phyloP scores from a whole-genome alignment of 2,329 filamentous ascomycete species.

The Colletotrichum tanaceti region DNA sequence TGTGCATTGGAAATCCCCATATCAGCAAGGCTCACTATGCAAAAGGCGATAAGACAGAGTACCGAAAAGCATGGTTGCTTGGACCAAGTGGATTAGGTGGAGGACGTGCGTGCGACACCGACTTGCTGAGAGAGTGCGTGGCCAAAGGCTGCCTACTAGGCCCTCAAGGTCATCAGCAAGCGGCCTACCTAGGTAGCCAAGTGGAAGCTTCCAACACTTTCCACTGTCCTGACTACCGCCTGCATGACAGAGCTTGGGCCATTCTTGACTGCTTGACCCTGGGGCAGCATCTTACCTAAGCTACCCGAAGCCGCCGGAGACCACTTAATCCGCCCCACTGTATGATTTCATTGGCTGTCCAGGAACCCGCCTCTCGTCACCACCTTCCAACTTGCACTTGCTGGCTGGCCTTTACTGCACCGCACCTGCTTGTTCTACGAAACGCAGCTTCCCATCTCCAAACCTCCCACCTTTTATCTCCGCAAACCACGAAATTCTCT shows the following conservation, averaged over 20 bases:
- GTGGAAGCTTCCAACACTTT: constrained; percentile 43
- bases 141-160: constrained; percentile 35
- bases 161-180: constrained; percentile 40
- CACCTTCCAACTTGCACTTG: constrained; percentile 6
- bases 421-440: constrained; percentile 29
- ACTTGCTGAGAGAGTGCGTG: constrained; percentile 32
- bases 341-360: constrained; percentile 43
- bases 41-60: constrained; percentile 29
- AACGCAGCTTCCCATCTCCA: constrained; percentile 32
- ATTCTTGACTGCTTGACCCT: constrained; percentile 3
- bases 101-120: constrained; percentile 29
- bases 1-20: constrained; percentile 23
- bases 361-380: constrained; percentile 36
- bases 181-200: constrained; percentile 27
- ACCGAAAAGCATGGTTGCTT: constrained; percentile 27
- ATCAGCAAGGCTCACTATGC: constrained; percentile 37
- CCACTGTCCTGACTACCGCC: constrained; percentile 34
- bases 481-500: constrained; percentile 31
- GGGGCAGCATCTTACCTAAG: constrained; percentile 38
- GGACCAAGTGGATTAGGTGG: constrained; percentile 1
- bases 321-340: constrained; percentile 41
- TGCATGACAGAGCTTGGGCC: constrained; percentile 42
- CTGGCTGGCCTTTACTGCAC: constrained; percentile 35
- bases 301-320: constrained; percentile 31
- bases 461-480: constrained; percentile 37